Evolutionary conservation across 805 yeast genomes (phyloP), one percentile per base, ranked within the genome.

Genomic region (Candida orba): DNA sequence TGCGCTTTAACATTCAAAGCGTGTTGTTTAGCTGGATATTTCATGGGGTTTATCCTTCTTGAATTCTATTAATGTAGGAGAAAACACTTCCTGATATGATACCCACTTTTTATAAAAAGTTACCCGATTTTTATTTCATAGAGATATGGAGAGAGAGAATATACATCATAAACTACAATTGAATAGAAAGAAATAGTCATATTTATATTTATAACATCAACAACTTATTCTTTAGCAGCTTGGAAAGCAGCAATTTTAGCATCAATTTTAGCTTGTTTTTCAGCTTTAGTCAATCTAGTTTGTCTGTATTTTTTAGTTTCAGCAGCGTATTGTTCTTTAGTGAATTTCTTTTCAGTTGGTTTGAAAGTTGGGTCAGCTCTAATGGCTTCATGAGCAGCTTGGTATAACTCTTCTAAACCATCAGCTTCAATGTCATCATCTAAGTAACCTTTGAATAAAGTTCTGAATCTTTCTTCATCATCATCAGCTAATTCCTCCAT

Each of bases 401-500:
- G 62, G 90, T 91, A 93, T 71, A 93, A 69, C 67, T 93, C 99
- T 81, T 93, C 99, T 61, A 93, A 68, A 59, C 84, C 86, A 66
- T 93, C 99, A 62, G 98, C 93, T 72, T 93, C 98, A 64, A 93
- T 79, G 72, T 88, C 98, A 66, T 91, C 97, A 62, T 82, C 96
- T 60, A 93, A 72, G 91, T 93, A 93, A 65, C 89, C 80, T 79
- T 85, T 83, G 95, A 91, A 91, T 69, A 91, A 79, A 68, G 86
- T 80, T 73, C 82, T 81, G 96, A 81, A 91, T 79, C 93, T 91
- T 81, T 91, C 99, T 80, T 91, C 99, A 84, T 91, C 99, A 73
- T 91, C 99, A 67, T 93, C 99, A 73, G 93, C 91, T 71, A 93
- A 86, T 81, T 91, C 98, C 81, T 93, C 99, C 96, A 93, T 93